A percentile compares a stretch with the other conserved stretches of the same genome.
Evolutionary conservation across 1,139 yeast genomes (phyloP).

Genomic region (Geotrichum citri-aurantii): DNA sequence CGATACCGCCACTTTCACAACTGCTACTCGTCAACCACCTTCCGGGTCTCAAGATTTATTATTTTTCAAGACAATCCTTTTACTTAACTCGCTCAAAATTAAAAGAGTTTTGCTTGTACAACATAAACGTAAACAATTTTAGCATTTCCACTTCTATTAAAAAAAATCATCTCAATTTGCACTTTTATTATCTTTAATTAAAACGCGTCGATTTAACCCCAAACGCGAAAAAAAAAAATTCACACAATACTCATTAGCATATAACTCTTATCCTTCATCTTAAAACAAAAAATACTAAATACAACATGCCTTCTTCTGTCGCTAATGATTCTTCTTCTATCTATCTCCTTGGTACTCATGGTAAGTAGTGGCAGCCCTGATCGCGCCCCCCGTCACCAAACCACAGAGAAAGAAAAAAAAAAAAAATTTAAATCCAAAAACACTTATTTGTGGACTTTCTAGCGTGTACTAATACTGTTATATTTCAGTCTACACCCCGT

Average conservation of each 20-base stretch:
- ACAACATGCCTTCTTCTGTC: conserved; percentile 19
- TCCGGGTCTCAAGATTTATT: not conserved
- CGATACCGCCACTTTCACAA: not conserved
- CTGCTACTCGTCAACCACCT: not conserved
- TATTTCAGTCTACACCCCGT: conserved; percentile 21
- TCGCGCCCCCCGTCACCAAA: not conserved
- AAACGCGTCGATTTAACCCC: not conserved
- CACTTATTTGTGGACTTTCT: not conserved
- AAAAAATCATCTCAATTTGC: not conserved
- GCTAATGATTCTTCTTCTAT: conserved; percentile 14
- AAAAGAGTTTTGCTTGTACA: not conserved
- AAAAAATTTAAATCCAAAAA: not conserved
- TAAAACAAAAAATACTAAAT: not conserved
- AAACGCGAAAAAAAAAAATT: not conserved
- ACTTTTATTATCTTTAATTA: not conserved
- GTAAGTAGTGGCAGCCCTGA: conserved; percentile 9
- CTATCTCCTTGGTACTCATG: conserved; percentile 15
- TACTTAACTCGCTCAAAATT: not conserved
- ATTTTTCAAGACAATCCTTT: not conserved
- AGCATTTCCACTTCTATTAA: not conserved
- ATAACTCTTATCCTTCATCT: not conserved
- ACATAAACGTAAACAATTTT: not conserved
- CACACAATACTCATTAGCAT: not conserved
- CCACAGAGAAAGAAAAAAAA: not conserved
- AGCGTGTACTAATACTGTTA: conserved; percentile 6